Evolutionary conservation across 768 basidiomycete species (phyloP), one percentile per base, ranked within the genome.

Genomic region (Termitomyces sp.): DNA sequence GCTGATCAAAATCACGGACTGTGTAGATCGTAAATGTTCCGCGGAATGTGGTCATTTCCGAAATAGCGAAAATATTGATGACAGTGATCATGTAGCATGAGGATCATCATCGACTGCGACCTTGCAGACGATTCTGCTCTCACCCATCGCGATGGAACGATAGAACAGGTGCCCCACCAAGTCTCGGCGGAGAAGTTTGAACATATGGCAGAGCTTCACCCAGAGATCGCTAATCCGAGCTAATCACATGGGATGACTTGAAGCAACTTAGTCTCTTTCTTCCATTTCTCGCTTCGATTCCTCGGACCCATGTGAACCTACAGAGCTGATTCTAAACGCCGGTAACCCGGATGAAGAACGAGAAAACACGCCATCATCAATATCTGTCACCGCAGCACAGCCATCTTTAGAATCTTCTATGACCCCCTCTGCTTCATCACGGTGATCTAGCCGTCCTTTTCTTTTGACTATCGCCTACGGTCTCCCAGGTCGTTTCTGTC

Each of bases 301-400:
- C 13, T 18, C 26, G 12, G 15, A 18, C 24, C 20, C 12, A 31
- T 22, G 18, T 16, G 7, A 41, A 22, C 44, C 29, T 34, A 42
- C 51, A 46, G 1, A 47, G 15, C 18, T 31, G 20, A 53, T 22
- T 50, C 24, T 42, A 34, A 41, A 56, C 20, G 12, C 16, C 42
- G 20, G 24, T 37, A 8, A 48, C n/a, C 33, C 31, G 51, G 16
- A 5, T 48, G 28, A n/a, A 48, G 28, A 28, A 37, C 13, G 31
- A n/a, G 8, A 13, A 22, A 44, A 24, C 22, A 22, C 42, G 12
- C 41, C 55, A 51, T 55, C 60, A 61, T 61, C 60, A 58, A 60
- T 5, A 62, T 62, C 61, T 62, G 58, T 62, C 58, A 60, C 36
- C 41, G 20, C 5, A 54, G 45, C 61, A 62, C 61, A 62, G 58